phyloP scores from a whole-genome alignment of 306 rosid species.

The Prunus mira region DNA sequence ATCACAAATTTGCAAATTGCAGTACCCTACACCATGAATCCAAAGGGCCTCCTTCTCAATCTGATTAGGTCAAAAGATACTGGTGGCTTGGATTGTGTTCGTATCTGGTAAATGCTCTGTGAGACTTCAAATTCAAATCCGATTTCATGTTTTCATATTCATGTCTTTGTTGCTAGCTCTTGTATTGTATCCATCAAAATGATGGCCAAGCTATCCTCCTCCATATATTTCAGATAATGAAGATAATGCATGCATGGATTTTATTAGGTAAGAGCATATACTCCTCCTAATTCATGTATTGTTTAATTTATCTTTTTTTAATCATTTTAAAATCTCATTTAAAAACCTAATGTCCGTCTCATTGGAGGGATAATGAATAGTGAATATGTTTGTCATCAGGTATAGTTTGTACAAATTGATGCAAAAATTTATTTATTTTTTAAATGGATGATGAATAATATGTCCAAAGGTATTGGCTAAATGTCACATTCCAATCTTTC shows the following conservation, averaged over 20 bases:
- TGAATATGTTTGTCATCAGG: background rate
- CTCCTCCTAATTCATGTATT: background rate
- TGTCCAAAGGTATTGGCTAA: background rate
- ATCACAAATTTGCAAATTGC: background rate
- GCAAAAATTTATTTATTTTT: background rate
- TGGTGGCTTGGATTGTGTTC: conserved; percentile 14
- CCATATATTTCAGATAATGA: background rate
- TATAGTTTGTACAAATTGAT: background rate
- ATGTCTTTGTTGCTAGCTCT: background rate
- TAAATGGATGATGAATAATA: background rate
- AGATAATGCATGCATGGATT: background rate
- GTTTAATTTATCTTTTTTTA: background rate
- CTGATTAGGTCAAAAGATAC: conserved; percentile 16
- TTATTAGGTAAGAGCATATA: background rate
- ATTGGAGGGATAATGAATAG: background rate
- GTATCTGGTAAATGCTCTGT: background rate
- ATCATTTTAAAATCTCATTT: background rate
- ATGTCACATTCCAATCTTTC: background rate
- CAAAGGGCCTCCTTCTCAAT: conserved; percentile 12
- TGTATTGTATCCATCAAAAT: background rate
- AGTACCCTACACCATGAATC: background rate
- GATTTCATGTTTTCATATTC: conserved; percentile 1
- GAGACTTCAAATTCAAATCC: background rate
- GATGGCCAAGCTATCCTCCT: background rate
- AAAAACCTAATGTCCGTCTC: background rate